Evolutionary conservation across 805 yeast genomes (phyloP), one percentile per base, ranked within the genome.

Genomic region (Priceomyces carsonii): DNA sequence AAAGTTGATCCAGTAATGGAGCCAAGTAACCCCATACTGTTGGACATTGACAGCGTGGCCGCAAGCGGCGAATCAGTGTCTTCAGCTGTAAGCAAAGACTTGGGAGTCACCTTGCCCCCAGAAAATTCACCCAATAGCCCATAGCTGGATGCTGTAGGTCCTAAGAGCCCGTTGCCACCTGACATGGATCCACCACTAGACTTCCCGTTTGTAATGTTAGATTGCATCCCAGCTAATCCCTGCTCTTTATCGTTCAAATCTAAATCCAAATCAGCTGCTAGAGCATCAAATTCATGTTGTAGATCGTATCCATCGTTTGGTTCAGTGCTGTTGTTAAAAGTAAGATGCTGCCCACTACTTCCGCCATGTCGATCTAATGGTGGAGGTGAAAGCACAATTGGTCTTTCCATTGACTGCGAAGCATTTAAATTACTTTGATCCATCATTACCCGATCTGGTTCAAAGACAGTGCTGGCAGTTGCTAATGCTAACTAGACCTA

Each of bases 251-350:
- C 47, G 35, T 50, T 59, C 49, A 69, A 57, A 50, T 69, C 74
- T 52, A 69, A 57, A 46, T 69, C 72, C 55, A 69, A 61, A 45
- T 69, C 73, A 13, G 65, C 67, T 34, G 63, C 67, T 38, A 69
- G 53, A n/a, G 73, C 67, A 42, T 69, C 72, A 44, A 69, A 69
- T 48, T 69, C 74, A 33, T 69, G 71, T 47, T 69, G 72, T 48
- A 69, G 57, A 47, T 69, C 66, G 50, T 60, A 68, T 6, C 73
- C 72, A 16, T 68, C 74, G 43, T 69, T 63, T 45, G 60, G 71
- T 45, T 68, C 70, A 32, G 73, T 51, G 33, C 47, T 44, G n/a
- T 28, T 19, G 14, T 21, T 6, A 26, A 33, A 18, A 14, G 37
- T 24, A 12, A 25, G 18, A 10, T 18, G 33, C 16, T 29, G 33